phyloP scores from a whole-genome alignment of 805 yeast species.

The Wickerhamomyces alni region DNA sequence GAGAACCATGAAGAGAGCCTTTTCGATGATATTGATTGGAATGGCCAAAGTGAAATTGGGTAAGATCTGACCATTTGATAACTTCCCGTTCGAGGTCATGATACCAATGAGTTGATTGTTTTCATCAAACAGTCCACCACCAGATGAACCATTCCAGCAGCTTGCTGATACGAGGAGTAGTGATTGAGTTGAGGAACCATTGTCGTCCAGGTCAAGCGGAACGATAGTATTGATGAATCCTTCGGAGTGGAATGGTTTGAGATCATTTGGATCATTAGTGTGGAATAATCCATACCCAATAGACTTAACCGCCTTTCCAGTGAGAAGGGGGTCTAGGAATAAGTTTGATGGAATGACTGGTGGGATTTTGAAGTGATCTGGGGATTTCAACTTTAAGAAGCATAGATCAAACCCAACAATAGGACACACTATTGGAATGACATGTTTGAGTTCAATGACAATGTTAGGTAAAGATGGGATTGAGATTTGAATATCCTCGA shows the following conservation, averaged over 20 bases:
- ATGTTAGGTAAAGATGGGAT: conserved; percentile 7
- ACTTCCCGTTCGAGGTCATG: conserved; percentile 25
- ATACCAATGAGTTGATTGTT: conserved; percentile 21
- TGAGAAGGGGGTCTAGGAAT: conserved; percentile 4
- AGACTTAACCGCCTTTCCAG: conserved; percentile 16
- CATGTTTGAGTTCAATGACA: conserved; percentile 6
- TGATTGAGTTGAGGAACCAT: conserved; percentile 4
- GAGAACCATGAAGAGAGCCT: conserved; percentile 13
- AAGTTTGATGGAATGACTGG: conserved; percentile 10
- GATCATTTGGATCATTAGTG: conserved; percentile 1
- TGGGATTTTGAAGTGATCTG: conserved; percentile 2
- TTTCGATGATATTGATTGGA: conserved; percentile 20
- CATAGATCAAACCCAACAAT: conserved; percentile 22
- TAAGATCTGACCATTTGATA: conserved; percentile 21
- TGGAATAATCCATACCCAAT: conserved; percentile 23
- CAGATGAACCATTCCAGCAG: conserved; percentile 27
- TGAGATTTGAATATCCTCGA: conserved; percentile 9
- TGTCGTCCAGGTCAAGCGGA: conserved; percentile 8
- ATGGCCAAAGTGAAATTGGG: conserved; percentile 23
- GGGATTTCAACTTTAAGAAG: conserved; percentile 13
- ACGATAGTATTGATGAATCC: conserved; percentile 18
- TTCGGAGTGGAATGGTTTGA: conserved; percentile 17
- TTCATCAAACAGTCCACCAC: conserved; percentile 23
- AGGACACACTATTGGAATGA: conserved; percentile 11
- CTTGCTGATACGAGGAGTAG: conserved; percentile 22